A percentile compares a stretch with the other conserved stretches of the same genome.
Conservation (phyloP, 2,329 filamentous ascomycete genomes). For the Hirsutella minnesotensis region DNA sequence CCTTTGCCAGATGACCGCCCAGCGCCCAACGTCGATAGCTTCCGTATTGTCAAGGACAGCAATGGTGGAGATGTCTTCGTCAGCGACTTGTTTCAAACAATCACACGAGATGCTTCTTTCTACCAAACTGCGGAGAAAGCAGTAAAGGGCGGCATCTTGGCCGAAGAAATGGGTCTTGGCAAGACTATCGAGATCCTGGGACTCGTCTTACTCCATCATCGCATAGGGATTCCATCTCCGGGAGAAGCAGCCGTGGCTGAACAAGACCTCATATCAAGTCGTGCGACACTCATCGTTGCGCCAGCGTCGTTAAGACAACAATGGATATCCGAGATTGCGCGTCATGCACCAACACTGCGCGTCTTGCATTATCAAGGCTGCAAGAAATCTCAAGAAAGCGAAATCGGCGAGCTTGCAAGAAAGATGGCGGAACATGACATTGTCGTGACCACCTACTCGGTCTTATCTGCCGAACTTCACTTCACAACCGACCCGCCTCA, state of each 20-base stretch:
- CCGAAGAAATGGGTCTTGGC: constrained; percentile 75
- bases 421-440: constrained; percentile 41
- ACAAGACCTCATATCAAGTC: constrained; percentile 32
- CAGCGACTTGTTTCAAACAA: constrained; percentile 51
- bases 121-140: constrained; percentile 30
- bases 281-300: constrained; percentile 50
- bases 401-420: constrained; percentile 27
- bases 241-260: constrained; percentile 14
- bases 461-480: constrained; percentile 71
- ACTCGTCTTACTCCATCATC: constrained; percentile 51
- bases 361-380: constrained; percentile 46
- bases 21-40: constrained; percentile 11
- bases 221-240: constrained; percentile 1
- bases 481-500: constrained; percentile 60
- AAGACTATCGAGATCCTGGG: constrained; percentile 69
- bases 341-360: constrained; percentile 44
- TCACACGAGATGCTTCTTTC: constrained; percentile 34
- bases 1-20: constrained; percentile 4
- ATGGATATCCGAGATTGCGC: constrained; percentile 48
- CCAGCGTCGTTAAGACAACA: constrained; percentile 45
- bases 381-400: constrained; percentile 20
- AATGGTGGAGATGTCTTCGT: constrained; percentile 33
- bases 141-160: constrained; percentile 52
- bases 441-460: constrained; percentile 53
- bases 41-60: constrained; percentile 20